A percentile compares a stretch with the other conserved stretches of the same genome.
These are phyloP conservation scores for Oryza australiensis DNA, from an alignment of 176 grass and related monocot genomes.

Conservation along the genomic window DNA sequence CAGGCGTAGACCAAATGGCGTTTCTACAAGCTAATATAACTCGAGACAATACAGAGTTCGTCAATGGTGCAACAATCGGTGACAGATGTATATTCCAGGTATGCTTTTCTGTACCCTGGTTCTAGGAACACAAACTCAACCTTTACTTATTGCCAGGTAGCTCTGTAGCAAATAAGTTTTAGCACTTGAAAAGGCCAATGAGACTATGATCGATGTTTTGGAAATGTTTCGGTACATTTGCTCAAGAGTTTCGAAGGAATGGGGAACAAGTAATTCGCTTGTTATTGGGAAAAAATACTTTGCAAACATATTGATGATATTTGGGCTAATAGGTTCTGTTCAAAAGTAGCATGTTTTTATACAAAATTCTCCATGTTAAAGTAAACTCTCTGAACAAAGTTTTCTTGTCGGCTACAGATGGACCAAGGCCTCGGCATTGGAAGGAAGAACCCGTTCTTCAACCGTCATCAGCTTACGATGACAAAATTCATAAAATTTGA, in stretches of 20 bases:
- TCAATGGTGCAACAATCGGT: conserved; percentile 76
- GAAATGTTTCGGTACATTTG: too few relatives aligned
- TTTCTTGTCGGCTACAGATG: conserved; percentile 50
- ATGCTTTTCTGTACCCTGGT: conserved; percentile 21
- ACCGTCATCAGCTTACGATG: conserved; percentile 76
- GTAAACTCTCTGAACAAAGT: not conserved
- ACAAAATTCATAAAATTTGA: conserved; percentile 91
- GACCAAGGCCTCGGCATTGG: conserved; percentile 98
- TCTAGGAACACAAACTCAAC: not conserved
- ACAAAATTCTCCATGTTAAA: too few relatives aligned
- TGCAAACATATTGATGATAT: too few relatives aligned
- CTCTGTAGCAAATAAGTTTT: not conserved
- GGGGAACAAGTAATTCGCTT: too few relatives aligned
- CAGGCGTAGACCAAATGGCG: conserved; percentile 71
- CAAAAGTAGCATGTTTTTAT: too few relatives aligned
- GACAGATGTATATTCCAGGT: conserved; percentile 95
- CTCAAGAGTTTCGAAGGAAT: too few relatives aligned
- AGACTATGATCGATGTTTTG: too few relatives aligned
- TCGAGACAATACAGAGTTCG: conserved; percentile 82
- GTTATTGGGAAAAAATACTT: too few relatives aligned
- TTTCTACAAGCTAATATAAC: conserved; percentile 88
- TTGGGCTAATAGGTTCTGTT: too few relatives aligned
- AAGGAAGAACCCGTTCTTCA: conserved; percentile 89
- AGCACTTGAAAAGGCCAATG: too few relatives aligned
- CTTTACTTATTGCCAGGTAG: not conserved